Percentiles rank a stretch among this genome's conserved stretches.
These are phyloP conservation scores for Aureobasidium leucospermi DNA, from an alignment of 2,329 filamentous ascomycete species.

Conservation along the genomic window DNA sequence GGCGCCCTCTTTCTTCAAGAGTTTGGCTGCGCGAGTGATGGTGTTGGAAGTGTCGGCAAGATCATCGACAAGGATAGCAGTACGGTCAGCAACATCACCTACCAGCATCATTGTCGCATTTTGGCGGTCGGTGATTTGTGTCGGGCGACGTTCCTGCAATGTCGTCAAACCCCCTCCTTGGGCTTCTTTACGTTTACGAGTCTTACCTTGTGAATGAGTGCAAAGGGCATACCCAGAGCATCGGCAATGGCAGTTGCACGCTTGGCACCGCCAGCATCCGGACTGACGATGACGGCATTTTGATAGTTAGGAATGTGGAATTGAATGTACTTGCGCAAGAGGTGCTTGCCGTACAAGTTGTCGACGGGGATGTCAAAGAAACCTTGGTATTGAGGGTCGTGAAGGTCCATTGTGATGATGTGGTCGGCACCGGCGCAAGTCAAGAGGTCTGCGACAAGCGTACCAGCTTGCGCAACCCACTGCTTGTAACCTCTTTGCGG, in stretches of 20 bases:
- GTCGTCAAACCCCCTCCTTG: slow-evolving; percentile 15
- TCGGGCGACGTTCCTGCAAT: slow-evolving; percentile 73
- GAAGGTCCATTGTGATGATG: slow-evolving; percentile 94
- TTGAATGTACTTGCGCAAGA: slow-evolving; percentile 63
- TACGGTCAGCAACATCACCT: slow-evolving; percentile 71
- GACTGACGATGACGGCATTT: slow-evolving; percentile 86
- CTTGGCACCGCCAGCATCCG: slow-evolving; percentile 94
- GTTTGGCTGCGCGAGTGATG: slow-evolving; percentile 89
- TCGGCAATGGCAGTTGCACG: slow-evolving; percentile 93
- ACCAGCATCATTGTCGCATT: slow-evolving; percentile 89
- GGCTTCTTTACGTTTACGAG: background rate
- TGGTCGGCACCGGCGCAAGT: slow-evolving; percentile 95
- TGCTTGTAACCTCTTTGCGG: slow-evolving; percentile 92
- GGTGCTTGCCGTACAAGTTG: slow-evolving; percentile 81
- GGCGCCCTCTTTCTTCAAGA: slow-evolving; percentile 92
- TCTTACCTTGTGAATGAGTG: slow-evolving; percentile 90
- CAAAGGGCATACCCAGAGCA: slow-evolving; percentile 87
- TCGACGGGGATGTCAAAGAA: slow-evolving; percentile 99
- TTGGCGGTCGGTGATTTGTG: slow-evolving; percentile 75
- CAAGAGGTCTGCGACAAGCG: slow-evolving; percentile 84
- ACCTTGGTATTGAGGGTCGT: slow-evolving; percentile 94
- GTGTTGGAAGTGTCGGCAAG: slow-evolving; percentile 95
- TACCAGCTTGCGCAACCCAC: slow-evolving; percentile 97
- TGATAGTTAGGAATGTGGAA: slow-evolving; percentile 77
- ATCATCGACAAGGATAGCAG: slow-evolving; percentile 89